Percentiles rank a stretch among this genome's conserved stretches.
Conservation (phyloP, 75 land plant genomes). For the Adiantum capillusveneris region DNA sequence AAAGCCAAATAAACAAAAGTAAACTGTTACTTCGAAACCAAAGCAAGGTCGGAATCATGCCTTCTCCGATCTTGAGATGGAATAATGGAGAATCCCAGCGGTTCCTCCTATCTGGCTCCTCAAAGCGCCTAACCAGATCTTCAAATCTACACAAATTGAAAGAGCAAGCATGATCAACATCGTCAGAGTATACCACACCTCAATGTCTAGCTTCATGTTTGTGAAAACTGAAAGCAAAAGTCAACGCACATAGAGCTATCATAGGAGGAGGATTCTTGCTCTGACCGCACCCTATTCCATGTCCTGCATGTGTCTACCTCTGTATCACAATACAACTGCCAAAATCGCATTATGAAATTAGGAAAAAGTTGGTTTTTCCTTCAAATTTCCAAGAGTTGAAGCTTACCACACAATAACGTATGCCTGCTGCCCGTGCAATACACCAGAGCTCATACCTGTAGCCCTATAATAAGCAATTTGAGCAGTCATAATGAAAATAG, state of each 20-base stretch:
- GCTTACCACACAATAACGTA: conserved; percentile 82
- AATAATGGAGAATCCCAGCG: conserved; percentile 97
- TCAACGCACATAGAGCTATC: conserved; percentile 55
- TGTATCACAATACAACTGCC: conserved; percentile 67
- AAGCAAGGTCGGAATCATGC: conserved; percentile 24
- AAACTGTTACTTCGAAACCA: no score
- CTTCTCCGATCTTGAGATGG: conserved; percentile 63
- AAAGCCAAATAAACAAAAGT: neutral
- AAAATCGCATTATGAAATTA: conserved; percentile 3
- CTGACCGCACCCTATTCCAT: conserved; percentile 66
- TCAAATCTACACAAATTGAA: conserved; percentile 54
- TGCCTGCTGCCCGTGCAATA: conserved; percentile 86
- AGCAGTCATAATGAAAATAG: no score
- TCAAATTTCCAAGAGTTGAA: neutral
- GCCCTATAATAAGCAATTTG: conserved; percentile 33
- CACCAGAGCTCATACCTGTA: conserved; percentile 99
- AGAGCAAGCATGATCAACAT: no score
- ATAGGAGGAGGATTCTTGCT: conserved; percentile 45
- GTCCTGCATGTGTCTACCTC: conserved; percentile 52
- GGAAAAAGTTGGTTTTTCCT: no score
- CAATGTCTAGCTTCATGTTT: neutral
- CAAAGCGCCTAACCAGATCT: conserved; percentile 84
- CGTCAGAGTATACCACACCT: no score
- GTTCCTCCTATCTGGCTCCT: conserved; percentile 78
- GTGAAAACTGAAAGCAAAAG: neutral